Evolutionary conservation across 1,284 basidiomycete genomes (phyloP), one percentile per base, ranked within the genome.

Genomic region (Ustilago vetiveriae): DNA sequence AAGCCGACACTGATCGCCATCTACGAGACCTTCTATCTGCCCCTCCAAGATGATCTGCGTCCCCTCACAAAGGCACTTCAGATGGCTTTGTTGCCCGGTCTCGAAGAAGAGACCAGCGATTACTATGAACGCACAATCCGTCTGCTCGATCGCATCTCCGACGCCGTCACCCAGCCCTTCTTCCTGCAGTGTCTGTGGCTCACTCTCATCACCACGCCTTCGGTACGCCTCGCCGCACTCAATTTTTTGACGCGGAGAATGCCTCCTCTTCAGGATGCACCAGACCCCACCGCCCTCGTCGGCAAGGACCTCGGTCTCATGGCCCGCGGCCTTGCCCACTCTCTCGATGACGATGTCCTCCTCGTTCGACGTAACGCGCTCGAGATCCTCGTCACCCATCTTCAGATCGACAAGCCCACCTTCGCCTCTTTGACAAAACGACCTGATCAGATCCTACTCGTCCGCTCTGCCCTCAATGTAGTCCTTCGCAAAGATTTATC

Each of bases 121-220:
- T 96, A 92, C 83, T 98, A 98, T 75, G 95, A 98, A 45, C 92
- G 92, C 84, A 92, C 91, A n/a, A 82, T 97, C 24, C 85, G 85
- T 24, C 83, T 99, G 6, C 85, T 98, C 44, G 92, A 94, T 82
- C 86, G 87, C 23, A 83, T 98, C 1, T 92, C 92, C 3, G 88
- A 88, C 29, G 89, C 92, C 0, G 75, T 81, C 17, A 49, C 54
- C 3, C 87, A 87, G 0, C 87, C 90, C 0, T 97, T 95, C 85
- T 98, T 98, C 85, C 87, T 96, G 72, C 93, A 97, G 82, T 97
- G 92, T 72, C 85, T 98, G 35, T 98, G 94, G 91, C 86, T 98
- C 22, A 88, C 92, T 45, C 90, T 98, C 86, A 86, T 98, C 53
- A 94, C 93, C 0, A 90, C 90, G n/a, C 90, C 94, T 0, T 86